Percentiles rank a stretch among this genome's conserved stretches.
Evolutionary conservation across 805 yeast genomes (phyloP).

Genomic region (Pichia occidentalis): DNA sequence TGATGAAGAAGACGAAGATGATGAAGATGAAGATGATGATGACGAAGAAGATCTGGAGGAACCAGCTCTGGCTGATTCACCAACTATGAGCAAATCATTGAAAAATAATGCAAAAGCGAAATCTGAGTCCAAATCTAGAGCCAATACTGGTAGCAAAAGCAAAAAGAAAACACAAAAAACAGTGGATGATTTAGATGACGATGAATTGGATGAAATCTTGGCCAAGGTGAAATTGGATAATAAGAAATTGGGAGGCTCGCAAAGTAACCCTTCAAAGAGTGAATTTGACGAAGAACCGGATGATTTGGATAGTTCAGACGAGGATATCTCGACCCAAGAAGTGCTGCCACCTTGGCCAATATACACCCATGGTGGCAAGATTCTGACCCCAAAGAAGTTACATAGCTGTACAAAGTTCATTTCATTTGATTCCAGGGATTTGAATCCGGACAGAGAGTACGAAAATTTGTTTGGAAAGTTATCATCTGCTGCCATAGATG

Average conservation of each 20-base stretch:
- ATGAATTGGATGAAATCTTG: slow-evolving; percentile 51
- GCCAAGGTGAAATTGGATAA: slow-evolving; percentile 31
- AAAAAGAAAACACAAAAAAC: slow-evolving; percentile 18
- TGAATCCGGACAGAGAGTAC: slow-evolving; percentile 76
- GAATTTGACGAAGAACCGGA: slow-evolving; percentile 22
- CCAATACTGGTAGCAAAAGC: slow-evolving; percentile 3
- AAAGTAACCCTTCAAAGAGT: slow-evolving; percentile 13
- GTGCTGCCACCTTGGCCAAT: slow-evolving; percentile 19
- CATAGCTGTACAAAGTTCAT: slow-evolving; percentile 35
- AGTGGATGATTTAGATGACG: slow-evolving; percentile 25
- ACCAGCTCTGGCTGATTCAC: not conserved
- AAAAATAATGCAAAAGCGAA: not conserved
- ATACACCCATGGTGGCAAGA: slow-evolving; percentile 26
- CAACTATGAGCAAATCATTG: not conserved
- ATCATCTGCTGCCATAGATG: slow-evolving; percentile 60
- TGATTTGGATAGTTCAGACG: slow-evolving; percentile 33
- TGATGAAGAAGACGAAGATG: slow-evolving; percentile 23
- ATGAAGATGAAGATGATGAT: slow-evolving; percentile 3
- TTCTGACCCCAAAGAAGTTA: slow-evolving; percentile 43
- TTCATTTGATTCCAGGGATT: slow-evolving; percentile 40
- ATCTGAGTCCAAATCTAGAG: not conserved
- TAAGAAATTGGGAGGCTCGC: too few relatives aligned
- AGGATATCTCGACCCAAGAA: slow-evolving; percentile 24
- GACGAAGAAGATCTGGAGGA: slow-evolving; percentile 1
- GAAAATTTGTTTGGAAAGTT: slow-evolving; percentile 64